Percentiles rank a stretch among this genome's conserved stretches.
Evolutionary conservation across 176 grass and related monocot species (phyloP).

Genomic region (Juncus effusus): DNA sequence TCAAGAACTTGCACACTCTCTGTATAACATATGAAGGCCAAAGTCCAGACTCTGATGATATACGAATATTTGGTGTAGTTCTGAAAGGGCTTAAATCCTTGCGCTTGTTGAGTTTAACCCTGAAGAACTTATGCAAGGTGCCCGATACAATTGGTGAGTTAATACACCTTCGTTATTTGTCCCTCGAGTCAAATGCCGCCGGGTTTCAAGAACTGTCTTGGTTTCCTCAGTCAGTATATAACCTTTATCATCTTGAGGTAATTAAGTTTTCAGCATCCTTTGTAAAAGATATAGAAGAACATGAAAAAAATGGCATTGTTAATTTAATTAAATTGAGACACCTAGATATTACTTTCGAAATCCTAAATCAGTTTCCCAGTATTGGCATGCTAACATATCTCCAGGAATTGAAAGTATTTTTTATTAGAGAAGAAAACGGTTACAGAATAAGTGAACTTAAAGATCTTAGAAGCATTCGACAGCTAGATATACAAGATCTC

Average conservation of each 20-base stretch:
- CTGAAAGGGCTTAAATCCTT: slow-evolving; percentile 23
- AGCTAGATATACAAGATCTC: slow-evolving; percentile 29
- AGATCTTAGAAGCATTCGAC: slow-evolving; percentile 16
- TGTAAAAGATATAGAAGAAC: not conserved
- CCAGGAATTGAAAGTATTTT: slow-evolving; percentile 19
- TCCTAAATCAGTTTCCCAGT: slow-evolving; percentile 13
- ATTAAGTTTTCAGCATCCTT: not conserved
- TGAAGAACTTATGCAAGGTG: slow-evolving; percentile 7
- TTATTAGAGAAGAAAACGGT: slow-evolving; percentile 6
- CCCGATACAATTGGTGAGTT: slow-evolving; percentile 24
- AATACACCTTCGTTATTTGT: slow-evolving; percentile 38
- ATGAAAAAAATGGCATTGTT: slow-evolving; percentile 2
- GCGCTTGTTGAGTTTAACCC: slow-evolving; percentile 1
- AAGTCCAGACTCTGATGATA: slow-evolving; percentile 2
- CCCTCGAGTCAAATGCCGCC: not conserved
- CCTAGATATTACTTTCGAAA: not conserved
- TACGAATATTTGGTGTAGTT: slow-evolving; percentile 7
- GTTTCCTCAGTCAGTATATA: slow-evolving; percentile 27
- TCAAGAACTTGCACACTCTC: slow-evolving; percentile 34
- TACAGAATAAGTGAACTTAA: slow-evolving; percentile 34
- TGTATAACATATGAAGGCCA: slow-evolving; percentile 20
- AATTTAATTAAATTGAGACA: slow-evolving; percentile 33
- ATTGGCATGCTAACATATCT: slow-evolving; percentile 29
- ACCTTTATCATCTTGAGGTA: slow-evolving; percentile 30
- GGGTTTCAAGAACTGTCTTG: slow-evolving; percentile 8